Conservation (phyloP, 179 eudicot genomes). For the Silene coronaria region DNA sequence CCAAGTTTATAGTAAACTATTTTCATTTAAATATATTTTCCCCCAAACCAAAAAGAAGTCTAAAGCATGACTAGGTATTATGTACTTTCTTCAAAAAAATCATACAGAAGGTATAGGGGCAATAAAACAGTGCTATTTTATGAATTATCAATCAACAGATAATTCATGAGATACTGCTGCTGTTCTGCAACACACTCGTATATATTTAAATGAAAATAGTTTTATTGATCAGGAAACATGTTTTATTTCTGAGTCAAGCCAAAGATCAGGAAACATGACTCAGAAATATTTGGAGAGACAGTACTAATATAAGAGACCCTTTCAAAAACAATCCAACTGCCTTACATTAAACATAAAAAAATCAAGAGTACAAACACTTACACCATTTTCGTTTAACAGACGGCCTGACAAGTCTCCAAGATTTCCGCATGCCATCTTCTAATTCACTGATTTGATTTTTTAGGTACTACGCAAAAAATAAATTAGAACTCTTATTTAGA, state of each 20-base stretch:
- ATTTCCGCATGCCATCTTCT: conserved; percentile 73
- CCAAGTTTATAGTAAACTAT: neutral
- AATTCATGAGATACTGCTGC: neutral
- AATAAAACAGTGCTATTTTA: neutral
- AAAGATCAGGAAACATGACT: neutral
- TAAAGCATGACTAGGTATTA: neutral
- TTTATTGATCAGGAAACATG: too few species aligned
- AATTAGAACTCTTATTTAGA: neutral
- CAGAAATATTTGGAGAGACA: neutral
- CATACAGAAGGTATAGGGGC: neutral
- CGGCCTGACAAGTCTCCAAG: conserved; percentile 56
- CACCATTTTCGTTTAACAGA: conserved; percentile 45
- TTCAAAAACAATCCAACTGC: neutral
- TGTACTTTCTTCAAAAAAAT: neutral
- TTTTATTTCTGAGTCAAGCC: too few species aligned
- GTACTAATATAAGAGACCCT: neutral
- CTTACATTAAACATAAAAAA: neutral
- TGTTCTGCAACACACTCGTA: neutral
- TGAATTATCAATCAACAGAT: neutral
- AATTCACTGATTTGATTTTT: conserved; percentile 49
- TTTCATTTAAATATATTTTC: neutral
- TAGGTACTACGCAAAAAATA: conserved; percentile 49
- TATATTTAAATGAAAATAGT: too few species aligned
- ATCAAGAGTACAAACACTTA: conserved; percentile 37
- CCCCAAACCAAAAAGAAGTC: neutral